A percentile compares a stretch with the other conserved stretches of the same genome.
phyloP scores from a whole-genome alignment of 768 basidiomycete genomes.

The Mycena crocata region DNA sequence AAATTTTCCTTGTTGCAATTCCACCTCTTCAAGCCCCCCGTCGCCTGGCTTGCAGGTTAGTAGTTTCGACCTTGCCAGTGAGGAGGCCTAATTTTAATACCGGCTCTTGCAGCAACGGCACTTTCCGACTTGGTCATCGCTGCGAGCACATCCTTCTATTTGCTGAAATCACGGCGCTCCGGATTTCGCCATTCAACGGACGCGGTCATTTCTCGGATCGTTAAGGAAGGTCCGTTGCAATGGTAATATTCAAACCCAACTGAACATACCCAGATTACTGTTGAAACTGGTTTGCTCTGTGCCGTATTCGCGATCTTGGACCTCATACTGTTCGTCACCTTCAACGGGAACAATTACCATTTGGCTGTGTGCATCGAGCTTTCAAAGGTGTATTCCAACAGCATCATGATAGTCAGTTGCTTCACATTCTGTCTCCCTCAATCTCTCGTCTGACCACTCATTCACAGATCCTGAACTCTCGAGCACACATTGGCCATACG shows the following conservation, averaged over 20 bases:
- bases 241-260: not conserved
- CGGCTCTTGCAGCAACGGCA: constrained; percentile 20
- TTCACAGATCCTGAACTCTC: constrained; percentile 9
- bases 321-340: constrained; percentile 21
- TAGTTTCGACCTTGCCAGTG: not conserved
- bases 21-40: not conserved
- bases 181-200: constrained; percentile 1
- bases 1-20: constrained; percentile 7
- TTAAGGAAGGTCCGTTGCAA: not conserved
- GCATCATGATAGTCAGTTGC: constrained; percentile 15
- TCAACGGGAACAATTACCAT: constrained; percentile 22
- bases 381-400: constrained; percentile 28
- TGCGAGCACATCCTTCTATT: not conserved
- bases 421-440: not conserved
- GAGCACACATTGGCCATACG: constrained; percentile 8
- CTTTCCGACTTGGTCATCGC: constrained; percentile 17
- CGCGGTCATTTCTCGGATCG: constrained; percentile 2
- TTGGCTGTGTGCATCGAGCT: constrained; percentile 16
- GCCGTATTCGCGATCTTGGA: constrained; percentile 22
- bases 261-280: constrained; percentile 1
- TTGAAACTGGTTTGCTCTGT: constrained; percentile 28
- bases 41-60: constrained; percentile 11
- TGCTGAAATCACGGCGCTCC: not conserved
- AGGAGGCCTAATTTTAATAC: not conserved
- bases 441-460: not conserved